Conservation (phyloP, 805 yeast genomes). For the Dipodascopsis uninucleata region DNA sequence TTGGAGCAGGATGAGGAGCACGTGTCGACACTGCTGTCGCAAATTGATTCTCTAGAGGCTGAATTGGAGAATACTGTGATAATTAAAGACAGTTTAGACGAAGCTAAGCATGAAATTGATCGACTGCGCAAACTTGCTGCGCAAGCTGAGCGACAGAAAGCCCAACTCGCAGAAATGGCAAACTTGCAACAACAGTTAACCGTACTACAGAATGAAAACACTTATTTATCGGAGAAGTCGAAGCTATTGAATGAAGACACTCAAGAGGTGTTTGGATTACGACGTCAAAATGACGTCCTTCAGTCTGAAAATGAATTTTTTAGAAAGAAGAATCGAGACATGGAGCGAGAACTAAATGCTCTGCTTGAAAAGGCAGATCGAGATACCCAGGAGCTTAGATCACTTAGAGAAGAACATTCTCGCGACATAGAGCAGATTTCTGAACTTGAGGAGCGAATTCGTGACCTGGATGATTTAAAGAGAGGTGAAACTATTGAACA, state of each 20-base stretch:
- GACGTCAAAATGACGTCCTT: constrained; percentile 19
- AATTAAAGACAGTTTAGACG: constrained; percentile 19
- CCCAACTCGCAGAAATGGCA: constrained; percentile 13
- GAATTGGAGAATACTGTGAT: constrained; percentile 9
- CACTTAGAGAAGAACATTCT: constrained; percentile 10
- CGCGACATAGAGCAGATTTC: constrained; percentile 5
- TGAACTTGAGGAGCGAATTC: constrained; percentile 12
- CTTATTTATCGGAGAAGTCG: constrained; percentile 23
- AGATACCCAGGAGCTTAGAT: constrained; percentile 5
- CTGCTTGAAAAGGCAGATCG: constrained; percentile 5
- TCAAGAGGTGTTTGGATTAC: constrained; percentile 22
- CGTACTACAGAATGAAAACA: constrained; percentile 15
- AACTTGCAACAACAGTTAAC: constrained; percentile 11
- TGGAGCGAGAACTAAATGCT: constrained; percentile 3
- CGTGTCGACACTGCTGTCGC: neutral
- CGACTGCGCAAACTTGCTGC: constrained; percentile 10
- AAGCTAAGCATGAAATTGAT: constrained; percentile 22
- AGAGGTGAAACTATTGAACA: constrained; percentile 7
- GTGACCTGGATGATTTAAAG: constrained; percentile 4
- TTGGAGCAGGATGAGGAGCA: constrained; percentile 10
- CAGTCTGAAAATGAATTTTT: constrained; percentile 20
- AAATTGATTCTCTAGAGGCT: constrained; percentile 10
- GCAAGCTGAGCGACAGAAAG: constrained; percentile 19
- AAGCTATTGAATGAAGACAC: constrained; percentile 24
- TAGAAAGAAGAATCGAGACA: constrained; percentile 14